These are phyloP conservation scores for Russula vinacea DNA, from an alignment of 768 basidiomycete genomes.

Conservation along the genomic window DNA sequence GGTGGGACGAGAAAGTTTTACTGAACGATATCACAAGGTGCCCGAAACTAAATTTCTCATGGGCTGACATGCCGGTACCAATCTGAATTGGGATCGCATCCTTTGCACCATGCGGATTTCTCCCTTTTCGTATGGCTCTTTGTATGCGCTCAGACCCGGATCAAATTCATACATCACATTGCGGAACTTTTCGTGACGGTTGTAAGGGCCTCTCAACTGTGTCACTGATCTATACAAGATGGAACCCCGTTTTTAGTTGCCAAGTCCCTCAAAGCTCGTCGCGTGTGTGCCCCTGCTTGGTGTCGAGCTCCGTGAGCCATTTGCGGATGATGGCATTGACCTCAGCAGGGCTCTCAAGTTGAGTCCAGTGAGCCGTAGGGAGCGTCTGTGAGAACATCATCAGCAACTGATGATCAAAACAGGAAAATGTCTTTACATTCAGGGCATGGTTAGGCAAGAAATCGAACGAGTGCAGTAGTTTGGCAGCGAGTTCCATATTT, in stretches of 20 bases:
- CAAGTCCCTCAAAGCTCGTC: slow-evolving; percentile 20
- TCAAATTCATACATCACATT: background rate
- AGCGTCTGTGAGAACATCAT: slow-evolving; percentile 42
- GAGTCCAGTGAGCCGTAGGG: slow-evolving; percentile 62
- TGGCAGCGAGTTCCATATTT: slow-evolving; percentile 41
- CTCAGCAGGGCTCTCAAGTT: slow-evolving; percentile 53
- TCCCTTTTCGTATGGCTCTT: background rate
- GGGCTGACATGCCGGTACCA: background rate
- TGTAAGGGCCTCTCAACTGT: background rate
- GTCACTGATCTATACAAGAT: slow-evolving; percentile 11
- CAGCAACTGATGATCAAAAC: background rate
- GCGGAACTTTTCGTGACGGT: background rate
- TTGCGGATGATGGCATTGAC: slow-evolving; percentile 51
- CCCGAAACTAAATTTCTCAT: background rate
- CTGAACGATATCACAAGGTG: background rate
- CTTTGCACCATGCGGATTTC: background rate
- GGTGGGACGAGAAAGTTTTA: background rate
- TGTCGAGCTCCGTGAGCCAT: slow-evolving; percentile 45
- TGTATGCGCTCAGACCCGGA: background rate
- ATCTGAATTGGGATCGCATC: too few relatives aligned
- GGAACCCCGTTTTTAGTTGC: background rate
- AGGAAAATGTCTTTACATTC: slow-evolving; percentile 34
- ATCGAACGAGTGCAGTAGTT: slow-evolving; percentile 32
- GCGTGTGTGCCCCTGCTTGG: slow-evolving; percentile 4
- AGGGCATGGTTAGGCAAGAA: slow-evolving; percentile 40